Conservation (phyloP, 1,284 basidiomycete genomes). For the Meripilus lineatus region DNA sequence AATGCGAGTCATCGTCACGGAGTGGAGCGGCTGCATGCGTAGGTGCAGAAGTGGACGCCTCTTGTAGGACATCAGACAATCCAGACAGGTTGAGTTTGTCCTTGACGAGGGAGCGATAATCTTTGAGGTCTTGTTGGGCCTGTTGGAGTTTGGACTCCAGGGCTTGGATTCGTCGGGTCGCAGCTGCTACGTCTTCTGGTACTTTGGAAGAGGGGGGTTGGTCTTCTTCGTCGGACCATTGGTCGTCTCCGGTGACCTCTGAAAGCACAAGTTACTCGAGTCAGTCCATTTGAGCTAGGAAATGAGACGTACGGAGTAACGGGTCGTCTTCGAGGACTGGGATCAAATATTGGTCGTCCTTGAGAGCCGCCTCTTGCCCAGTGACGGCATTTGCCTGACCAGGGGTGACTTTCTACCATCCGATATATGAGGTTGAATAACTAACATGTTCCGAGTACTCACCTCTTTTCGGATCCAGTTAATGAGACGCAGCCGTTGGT, state of each 20-base stretch:
- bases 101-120: constrained; percentile 54
- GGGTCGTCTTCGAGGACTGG: constrained; percentile 84
- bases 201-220: constrained; percentile 25
- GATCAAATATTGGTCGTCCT: constrained; percentile 72
- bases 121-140: constrained; percentile 48
- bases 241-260: constrained; percentile 54
- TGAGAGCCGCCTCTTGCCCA: constrained; percentile 59
- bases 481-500: constrained; percentile 75
- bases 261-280: constrained; percentile 4
- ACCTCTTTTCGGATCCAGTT: constrained; percentile 83
- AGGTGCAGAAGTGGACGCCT: constrained; percentile 28
- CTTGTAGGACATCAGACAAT: constrained; percentile 38
- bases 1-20: constrained; percentile 88
- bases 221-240: constrained; percentile 74
- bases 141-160: constrained; percentile 51
- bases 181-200: constrained; percentile 29
- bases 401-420: constrained; percentile 46
- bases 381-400: constrained; percentile 42
- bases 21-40: constrained; percentile 22
- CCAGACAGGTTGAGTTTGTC: constrained; percentile 43
- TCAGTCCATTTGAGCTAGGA: constrained; percentile 1
- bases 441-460: constrained; percentile 11
- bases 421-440: neutral
- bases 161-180: constrained; percentile 40
- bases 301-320: constrained; percentile 65